Evolutionary conservation across 116 monocot genomes (phyloP).

Genomic region (Phalaenopsis hybrid): DNA sequence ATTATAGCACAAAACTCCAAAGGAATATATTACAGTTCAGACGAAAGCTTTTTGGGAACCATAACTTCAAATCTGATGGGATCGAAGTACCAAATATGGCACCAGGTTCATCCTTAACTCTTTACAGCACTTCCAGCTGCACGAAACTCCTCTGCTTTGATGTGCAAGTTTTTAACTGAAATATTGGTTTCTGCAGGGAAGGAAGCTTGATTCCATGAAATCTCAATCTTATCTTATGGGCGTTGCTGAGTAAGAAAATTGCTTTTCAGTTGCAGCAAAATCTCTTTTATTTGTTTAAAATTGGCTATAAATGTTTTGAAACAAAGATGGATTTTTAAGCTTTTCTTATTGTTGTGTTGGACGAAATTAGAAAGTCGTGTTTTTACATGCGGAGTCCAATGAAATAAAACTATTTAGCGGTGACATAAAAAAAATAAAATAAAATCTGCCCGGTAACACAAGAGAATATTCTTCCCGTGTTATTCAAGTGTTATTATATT

Average conservation of each 20-base stretch:
- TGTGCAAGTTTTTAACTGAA: background rate
- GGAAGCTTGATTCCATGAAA: slow-evolving; percentile 16
- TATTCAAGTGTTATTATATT: no score
- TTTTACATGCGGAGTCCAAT: no score
- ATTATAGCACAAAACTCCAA: slow-evolving; percentile 61
- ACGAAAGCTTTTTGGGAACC: slow-evolving; percentile 76
- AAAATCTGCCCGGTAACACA: no score
- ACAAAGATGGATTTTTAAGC: no score
- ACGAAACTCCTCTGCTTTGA: background rate
- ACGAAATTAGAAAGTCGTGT: no score
- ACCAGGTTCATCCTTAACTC: slow-evolving; percentile 47
- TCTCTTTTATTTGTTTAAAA: background rate
- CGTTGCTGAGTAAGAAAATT: slow-evolving; percentile 50
- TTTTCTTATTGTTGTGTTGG: no score
- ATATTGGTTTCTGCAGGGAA: slow-evolving; percentile 36
- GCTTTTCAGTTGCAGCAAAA: background rate
- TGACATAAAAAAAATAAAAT: no score
- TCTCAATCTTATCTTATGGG: slow-evolving; percentile 54
- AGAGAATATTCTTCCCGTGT: no score
- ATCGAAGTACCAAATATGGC: slow-evolving; percentile 87
- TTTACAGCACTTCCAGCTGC: background rate
- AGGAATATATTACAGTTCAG: slow-evolving; percentile 47
- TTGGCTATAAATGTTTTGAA: no score
- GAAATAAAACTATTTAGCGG: no score
- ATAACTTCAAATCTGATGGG: slow-evolving; percentile 81